These are phyloP conservation scores for Volvariella surrecta DNA, from an alignment of 1,284 basidiomycete species.

Conservation along the genomic window DNA sequence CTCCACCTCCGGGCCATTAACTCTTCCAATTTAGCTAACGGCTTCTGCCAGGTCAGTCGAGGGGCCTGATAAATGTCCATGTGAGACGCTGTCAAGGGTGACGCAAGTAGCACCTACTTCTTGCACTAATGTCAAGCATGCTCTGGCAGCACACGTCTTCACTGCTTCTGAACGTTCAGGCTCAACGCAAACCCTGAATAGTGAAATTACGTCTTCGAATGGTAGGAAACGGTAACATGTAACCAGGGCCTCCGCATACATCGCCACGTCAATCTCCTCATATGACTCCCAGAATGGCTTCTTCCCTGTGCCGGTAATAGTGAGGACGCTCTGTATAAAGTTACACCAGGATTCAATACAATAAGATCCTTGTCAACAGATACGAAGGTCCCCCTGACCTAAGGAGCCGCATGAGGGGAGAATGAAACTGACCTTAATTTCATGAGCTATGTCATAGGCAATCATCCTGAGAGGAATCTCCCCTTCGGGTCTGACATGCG, in stretches of 20 bases:
- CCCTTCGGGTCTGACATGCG: conserved; percentile 51
- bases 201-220: conserved; percentile 44
- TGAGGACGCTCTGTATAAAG: conserved; percentile 33
- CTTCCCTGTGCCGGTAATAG: conserved; percentile 33
- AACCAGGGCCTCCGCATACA: conserved; percentile 70
- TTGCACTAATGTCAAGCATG: conserved; percentile 43
- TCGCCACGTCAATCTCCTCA: conserved; percentile 73
- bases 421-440: conserved; percentile 53
- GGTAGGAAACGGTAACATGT: conserved; percentile 65
- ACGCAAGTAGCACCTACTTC: conserved; percentile 22
- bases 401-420: too few species aligned
- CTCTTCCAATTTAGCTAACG: conserved; percentile 37
- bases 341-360: conserved; percentile 3
- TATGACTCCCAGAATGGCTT: conserved; percentile 63
- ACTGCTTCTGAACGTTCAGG: conserved; percentile 72
- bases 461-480: conserved; percentile 67
- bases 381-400: conserved; percentile 4
- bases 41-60: conserved; percentile 50
- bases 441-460: conserved; percentile 68
- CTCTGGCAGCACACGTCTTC: conserved; percentile 72
- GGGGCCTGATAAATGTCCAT: conserved; percentile 28
- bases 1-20: conserved; percentile 40
- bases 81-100: neutral
- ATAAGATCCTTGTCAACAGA: too few species aligned
- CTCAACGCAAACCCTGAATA: conserved; percentile 61